Evolutionary conservation across 805 yeast species (phyloP).

Genomic region (Priceomyces haplophilus): DNA sequence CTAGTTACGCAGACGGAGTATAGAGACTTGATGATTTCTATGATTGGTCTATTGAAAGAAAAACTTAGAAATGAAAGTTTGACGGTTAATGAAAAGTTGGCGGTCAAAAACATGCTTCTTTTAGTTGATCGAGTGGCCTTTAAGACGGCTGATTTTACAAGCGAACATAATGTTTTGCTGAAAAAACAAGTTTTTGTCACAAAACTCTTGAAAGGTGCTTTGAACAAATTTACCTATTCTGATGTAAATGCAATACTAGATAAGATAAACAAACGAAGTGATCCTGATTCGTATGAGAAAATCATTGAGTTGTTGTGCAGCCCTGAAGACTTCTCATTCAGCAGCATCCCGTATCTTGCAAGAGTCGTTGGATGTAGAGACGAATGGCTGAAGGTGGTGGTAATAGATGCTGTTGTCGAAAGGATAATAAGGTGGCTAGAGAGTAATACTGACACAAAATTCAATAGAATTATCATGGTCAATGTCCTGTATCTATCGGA

Average conservation of each 20-base stretch:
- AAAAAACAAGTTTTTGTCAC: conserved; percentile 38
- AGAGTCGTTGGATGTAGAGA: conserved; percentile 38
- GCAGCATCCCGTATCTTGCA: conserved; percentile 50
- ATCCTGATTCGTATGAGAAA: conserved; percentile 29
- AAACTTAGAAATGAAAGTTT: conserved; percentile 49
- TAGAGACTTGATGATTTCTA: conserved; percentile 54
- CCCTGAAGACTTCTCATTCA: conserved; percentile 62
- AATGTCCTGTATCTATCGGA: conserved; percentile 60
- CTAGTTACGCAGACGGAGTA: conserved; percentile 58
- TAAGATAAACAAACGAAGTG: conserved; percentile 47
- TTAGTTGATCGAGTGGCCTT: conserved; percentile 55
- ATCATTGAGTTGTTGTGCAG: conserved; percentile 46
- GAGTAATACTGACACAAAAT: conserved; percentile 51
- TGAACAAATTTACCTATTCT: conserved; percentile 32
- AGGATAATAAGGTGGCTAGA: conserved; percentile 66
- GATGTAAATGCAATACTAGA: conserved; percentile 27
- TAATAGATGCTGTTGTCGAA: conserved; percentile 65
- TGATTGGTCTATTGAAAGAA: conserved; percentile 55
- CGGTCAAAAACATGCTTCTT: conserved; percentile 54
- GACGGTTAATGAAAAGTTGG: conserved; percentile 52
- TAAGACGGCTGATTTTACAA: conserved; percentile 24
- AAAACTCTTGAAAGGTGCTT: conserved; percentile 49
- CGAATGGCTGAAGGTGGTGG: conserved; percentile 39
- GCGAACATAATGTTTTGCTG: conserved; percentile 6
- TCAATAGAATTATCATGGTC: conserved; percentile 59